phyloP scores from a whole-genome alignment of 345 rosid species.

The Syzygium aqueum region DNA sequence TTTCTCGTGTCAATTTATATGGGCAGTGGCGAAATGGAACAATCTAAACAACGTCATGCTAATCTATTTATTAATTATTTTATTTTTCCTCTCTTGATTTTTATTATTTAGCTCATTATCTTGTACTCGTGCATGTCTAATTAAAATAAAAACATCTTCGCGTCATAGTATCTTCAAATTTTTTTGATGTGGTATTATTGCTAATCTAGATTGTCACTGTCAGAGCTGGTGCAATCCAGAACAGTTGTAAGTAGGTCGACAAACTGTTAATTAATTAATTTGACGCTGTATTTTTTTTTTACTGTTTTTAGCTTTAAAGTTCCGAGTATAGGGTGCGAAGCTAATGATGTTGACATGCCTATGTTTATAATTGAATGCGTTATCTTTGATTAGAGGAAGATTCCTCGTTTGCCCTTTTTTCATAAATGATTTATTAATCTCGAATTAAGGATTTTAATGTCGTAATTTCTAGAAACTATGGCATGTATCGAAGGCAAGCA shows the following conservation, averaged over 20 bases:
- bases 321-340: not conserved
- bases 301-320: not conserved
- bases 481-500: not conserved
- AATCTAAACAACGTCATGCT: not conserved
- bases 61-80: not conserved
- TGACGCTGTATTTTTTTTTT: not conserved
- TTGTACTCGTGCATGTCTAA: not conserved
- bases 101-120: not conserved
- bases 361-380: not conserved
- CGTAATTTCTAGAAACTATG: not conserved
- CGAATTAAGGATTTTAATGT: not conserved
- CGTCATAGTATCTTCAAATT: not conserved
- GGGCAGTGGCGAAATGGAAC: not conserved
- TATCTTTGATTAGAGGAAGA: not conserved
- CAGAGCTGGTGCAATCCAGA: not conserved
- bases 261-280: not conserved
- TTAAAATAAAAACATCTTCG: not conserved
- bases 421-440: not conserved
- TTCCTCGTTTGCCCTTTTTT: not conserved
- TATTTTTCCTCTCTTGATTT: not conserved
- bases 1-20: not conserved
- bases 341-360: not conserved
- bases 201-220: not conserved
- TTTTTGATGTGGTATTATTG: not conserved
- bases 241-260: not conserved